A percentile compares a stretch with the other conserved stretches of the same genome.
phyloP scores from a whole-genome alignment of 164 flowering plant genomes.

The Magnolia changhungtana region DNA sequence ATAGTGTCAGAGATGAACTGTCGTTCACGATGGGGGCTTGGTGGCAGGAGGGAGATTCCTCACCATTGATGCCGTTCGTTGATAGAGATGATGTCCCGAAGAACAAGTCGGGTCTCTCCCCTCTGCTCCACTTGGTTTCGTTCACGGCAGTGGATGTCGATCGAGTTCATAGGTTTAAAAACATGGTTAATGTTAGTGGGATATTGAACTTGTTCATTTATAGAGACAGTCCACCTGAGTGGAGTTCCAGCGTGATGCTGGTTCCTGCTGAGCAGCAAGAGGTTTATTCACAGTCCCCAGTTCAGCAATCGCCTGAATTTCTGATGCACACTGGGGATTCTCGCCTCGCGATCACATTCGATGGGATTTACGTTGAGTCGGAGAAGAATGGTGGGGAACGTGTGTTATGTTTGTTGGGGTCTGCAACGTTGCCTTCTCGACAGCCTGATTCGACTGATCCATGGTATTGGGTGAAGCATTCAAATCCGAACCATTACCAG shows the following conservation, averaged over 20 bases:
- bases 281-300: neutral
- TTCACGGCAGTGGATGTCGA: slow-evolving; percentile 63
- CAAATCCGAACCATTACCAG: slow-evolving; percentile 25
- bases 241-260: neutral
- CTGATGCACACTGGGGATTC: slow-evolving; percentile 51
- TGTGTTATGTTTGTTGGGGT: slow-evolving; percentile 73
- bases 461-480: slow-evolving; percentile 55
- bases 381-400: slow-evolving; percentile 57
- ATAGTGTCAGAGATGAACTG: slow-evolving; percentile 38
- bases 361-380: slow-evolving; percentile 72
- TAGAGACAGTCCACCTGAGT: slow-evolving; percentile 7
- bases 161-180: slow-evolving; percentile 32
- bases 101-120: slow-evolving; percentile 7
- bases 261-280: neutral
- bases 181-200: slow-evolving; percentile 51
- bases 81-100: slow-evolving; percentile 13
- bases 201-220: slow-evolving; percentile 50
- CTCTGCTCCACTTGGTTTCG: slow-evolving; percentile 48
- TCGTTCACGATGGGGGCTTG: slow-evolving; percentile 66
- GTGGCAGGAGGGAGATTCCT: slow-evolving; percentile 39
- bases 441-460: slow-evolving; percentile 50
- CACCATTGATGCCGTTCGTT: slow-evolving; percentile 67
- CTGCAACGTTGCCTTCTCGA: slow-evolving; percentile 65
- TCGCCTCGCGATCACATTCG: slow-evolving; percentile 42
- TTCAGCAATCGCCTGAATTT: slow-evolving; percentile 32